Percentiles rank a stretch among this genome's conserved stretches.
Evolutionary conservation across 1,139 yeast genomes (phyloP).

Genomic region (Lodderomyces beijingensis): DNA sequence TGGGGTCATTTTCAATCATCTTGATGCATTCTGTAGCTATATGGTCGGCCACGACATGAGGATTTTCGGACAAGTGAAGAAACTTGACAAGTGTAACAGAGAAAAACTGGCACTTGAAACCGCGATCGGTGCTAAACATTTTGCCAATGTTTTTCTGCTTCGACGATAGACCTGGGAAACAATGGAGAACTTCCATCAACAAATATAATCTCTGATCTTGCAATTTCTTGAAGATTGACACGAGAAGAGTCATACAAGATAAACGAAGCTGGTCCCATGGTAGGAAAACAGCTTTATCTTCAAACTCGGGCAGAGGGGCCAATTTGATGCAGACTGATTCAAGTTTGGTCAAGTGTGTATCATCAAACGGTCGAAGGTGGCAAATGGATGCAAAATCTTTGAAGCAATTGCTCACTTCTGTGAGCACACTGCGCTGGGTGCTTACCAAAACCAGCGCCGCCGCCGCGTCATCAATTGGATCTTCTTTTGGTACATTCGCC

Average conservation of each 20-base stretch:
- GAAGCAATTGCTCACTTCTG: constrained; percentile 7
- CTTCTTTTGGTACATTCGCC: too few species aligned
- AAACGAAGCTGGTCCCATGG: constrained; percentile 9
- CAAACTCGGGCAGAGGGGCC: too few species aligned
- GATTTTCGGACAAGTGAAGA: constrained; percentile 1
- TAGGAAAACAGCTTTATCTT: constrained; percentile 6
- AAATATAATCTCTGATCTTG: constrained; percentile 56
- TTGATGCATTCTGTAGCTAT: not conserved
- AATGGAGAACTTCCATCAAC: constrained; percentile 54
- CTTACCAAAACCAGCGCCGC: too few species aligned
- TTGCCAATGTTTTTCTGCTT: constrained; percentile 24
- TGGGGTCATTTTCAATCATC: not conserved
- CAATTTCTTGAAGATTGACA: constrained; percentile 33
- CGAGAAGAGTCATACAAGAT: constrained; percentile 9
- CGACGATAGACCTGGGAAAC: constrained; percentile 25
- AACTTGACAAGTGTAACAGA: constrained; percentile 36
- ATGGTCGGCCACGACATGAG: not conserved
- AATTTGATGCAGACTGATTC: too few species aligned
- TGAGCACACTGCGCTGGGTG: too few species aligned
- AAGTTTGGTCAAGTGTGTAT: constrained; percentile 9
- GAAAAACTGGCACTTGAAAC: constrained; percentile 45
- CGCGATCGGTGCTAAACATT: constrained; percentile 39
- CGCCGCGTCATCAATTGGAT: too few species aligned
- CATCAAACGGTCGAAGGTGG: constrained; percentile 6
- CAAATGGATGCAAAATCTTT: constrained; percentile 8